phyloP scores from a whole-genome alignment of 768 basidiomycete species.

The Leccinellum rugosiceps region DNA sequence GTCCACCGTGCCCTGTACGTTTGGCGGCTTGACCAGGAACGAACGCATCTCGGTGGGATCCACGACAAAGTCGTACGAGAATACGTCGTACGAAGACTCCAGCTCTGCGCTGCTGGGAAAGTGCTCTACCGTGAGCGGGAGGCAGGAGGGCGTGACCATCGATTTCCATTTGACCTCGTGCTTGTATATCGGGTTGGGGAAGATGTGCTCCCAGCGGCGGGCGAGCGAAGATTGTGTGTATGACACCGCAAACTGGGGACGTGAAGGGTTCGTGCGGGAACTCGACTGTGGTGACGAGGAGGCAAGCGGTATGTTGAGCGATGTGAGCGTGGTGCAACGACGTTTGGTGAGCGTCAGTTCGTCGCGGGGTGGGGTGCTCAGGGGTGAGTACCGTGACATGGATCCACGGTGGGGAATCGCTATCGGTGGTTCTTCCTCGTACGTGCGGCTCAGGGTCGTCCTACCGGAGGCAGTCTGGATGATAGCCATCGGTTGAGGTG shows the following conservation, averaged over 20 bases:
- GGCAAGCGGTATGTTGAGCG: slow-evolving; percentile 40
- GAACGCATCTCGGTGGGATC: slow-evolving; percentile 82
- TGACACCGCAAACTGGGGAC: slow-evolving; percentile 53
- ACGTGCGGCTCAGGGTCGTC: slow-evolving; percentile 47
- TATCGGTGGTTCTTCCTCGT: slow-evolving; percentile 53
- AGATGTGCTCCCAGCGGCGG: slow-evolving; percentile 85
- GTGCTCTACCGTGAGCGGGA: slow-evolving; percentile 89
- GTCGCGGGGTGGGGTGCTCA: slow-evolving; percentile 69
- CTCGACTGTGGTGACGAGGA: slow-evolving; percentile 43
- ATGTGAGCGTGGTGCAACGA: slow-evolving; percentile 44
- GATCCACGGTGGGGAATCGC: slow-evolving; percentile 44
- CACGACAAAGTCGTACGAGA: slow-evolving; percentile 86
- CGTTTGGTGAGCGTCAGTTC: slow-evolving; percentile 52
- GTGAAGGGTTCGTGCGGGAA: slow-evolving; percentile 62
- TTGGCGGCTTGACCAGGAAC: slow-evolving; percentile 75
- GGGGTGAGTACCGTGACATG: slow-evolving; percentile 55
- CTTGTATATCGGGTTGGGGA: slow-evolving; percentile 68
- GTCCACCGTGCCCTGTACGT: slow-evolving; percentile 45
- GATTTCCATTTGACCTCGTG: slow-evolving; percentile 92
- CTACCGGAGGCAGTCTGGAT: slow-evolving; percentile 38
- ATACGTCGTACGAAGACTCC: slow-evolving; percentile 73
- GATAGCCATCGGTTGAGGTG: slow-evolving; percentile 43
- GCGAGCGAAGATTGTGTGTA: slow-evolving; percentile 73
- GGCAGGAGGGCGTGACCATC: slow-evolving; percentile 78
- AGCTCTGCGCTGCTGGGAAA: slow-evolving; percentile 77